Percentiles rank a stretch among this genome's conserved stretches.
phyloP scores from a whole-genome alignment of 371 early-diverging fungal genomes.

The Funneliformis caledonium region DNA sequence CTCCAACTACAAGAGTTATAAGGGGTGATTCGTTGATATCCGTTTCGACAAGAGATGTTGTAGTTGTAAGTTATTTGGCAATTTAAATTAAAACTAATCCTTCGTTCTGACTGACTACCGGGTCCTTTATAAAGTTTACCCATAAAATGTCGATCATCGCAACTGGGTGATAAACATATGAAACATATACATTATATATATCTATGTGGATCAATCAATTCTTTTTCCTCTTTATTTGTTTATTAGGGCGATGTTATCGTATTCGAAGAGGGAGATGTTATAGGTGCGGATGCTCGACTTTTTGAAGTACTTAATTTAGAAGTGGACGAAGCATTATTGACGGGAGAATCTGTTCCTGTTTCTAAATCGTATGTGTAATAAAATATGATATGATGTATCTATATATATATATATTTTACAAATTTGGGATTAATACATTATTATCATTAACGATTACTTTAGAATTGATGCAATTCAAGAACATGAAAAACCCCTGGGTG shows the following conservation, averaged over 20 bases:
- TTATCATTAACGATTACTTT: neutral
- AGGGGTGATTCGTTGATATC: neutral
- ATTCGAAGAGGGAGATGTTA: neutral
- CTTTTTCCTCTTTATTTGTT: neutral
- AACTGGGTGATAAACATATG: no score
- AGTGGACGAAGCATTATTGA: neutral
- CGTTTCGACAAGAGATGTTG: neutral
- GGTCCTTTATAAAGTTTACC: no score
- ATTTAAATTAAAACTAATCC: neutral
- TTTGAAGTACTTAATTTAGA: neutral
- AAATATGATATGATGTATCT: neutral
- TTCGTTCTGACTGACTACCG: no score
- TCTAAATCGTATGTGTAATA: neutral
- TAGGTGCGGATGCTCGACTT: neutral
- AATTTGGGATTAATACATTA: neutral
- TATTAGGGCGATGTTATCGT: neutral
- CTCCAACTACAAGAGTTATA: neutral
- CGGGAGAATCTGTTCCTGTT: slow-evolving; percentile 1
- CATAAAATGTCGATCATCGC: no score
- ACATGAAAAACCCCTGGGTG: slow-evolving; percentile 65
- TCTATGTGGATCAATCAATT: no score
- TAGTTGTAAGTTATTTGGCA: neutral
- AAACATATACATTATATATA: no score
- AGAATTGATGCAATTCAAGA: slow-evolving; percentile 46
- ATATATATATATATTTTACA: neutral